Percentiles rank a stretch among this genome's conserved stretches.
phyloP scores from a whole-genome alignment of 805 yeast species.

The Debaryomyces hansenii region DNA sequence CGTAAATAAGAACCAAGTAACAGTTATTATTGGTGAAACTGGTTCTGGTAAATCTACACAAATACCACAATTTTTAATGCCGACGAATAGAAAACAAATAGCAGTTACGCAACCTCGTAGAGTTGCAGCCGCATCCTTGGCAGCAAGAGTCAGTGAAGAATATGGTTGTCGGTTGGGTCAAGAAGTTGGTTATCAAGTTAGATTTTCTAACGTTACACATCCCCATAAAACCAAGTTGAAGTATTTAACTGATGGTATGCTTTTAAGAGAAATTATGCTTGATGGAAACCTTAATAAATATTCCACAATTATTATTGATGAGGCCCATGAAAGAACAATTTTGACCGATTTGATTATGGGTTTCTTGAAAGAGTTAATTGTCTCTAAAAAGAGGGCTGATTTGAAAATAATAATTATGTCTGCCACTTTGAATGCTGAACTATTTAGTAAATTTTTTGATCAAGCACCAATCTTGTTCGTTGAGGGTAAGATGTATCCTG shows the following conservation, averaged over 20 bases:
- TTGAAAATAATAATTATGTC: conserved; percentile 87
- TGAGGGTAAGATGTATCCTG: conserved; percentile 89
- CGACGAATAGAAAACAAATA: conserved; percentile 51
- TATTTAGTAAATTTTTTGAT: conserved; percentile 74
- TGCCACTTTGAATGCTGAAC: conserved; percentile 92
- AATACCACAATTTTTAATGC: conserved; percentile 86
- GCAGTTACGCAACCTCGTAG: conserved; percentile 98
- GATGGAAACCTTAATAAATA: conserved; percentile 65
- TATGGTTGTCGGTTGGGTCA: conserved; percentile 74
- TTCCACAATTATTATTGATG: conserved; percentile 82
- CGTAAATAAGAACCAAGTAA: conserved; percentile 58
- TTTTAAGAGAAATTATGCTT: conserved; percentile 84
- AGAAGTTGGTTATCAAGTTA: conserved; percentile 88
- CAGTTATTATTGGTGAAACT: conserved; percentile 90
- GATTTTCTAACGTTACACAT: conserved; percentile 75
- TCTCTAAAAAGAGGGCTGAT: conserved; percentile 48
- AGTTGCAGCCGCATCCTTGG: conserved; percentile 94
- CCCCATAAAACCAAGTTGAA: conserved; percentile 64
- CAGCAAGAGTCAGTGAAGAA: conserved; percentile 90
- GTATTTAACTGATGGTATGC: conserved; percentile 96
- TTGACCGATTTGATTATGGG: conserved; percentile 89
- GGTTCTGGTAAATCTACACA: conserved; percentile 99
- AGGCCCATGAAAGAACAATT: conserved; percentile 96
- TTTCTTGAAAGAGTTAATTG: conserved; percentile 68
- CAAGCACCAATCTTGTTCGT: conserved; percentile 81